Evolutionary conservation across 768 basidiomycete species (phyloP), one percentile per base, ranked within the genome.

Genomic region (Suillus paluster): DNA sequence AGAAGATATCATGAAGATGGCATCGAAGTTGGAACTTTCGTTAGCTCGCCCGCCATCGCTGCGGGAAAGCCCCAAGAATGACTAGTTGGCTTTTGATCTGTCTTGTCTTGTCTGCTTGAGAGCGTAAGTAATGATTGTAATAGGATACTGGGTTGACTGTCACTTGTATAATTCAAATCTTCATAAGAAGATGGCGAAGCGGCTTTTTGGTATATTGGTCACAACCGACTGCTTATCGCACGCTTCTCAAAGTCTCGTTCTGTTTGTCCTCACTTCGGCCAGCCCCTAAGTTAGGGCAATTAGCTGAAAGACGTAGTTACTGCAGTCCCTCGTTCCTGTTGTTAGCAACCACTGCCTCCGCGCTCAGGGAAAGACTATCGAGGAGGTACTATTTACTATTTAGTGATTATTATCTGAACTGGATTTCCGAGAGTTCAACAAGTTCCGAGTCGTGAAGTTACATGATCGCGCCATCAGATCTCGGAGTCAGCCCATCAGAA

Each of bases 361-460:
- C 97, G 19, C 83, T 85, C 65, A n/a, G n/a, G 95, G 95, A 8
- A 98, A 97, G 78, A 93, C 93, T 5, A 84, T 98, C 65, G 97
- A 99, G 70, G 97, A 98, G 72, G 95, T 99, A 56, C 89, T 98
- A 85, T n/a, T n/a, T n/a, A n/a, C n/a, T n/a, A n/a, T n/a, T n/a
- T 55, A 98, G 97, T 97, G n/a, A n/a, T n/a, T n/a, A n/a, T 85
- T 88, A 3, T 70, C 81, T 30, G 95, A 97, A 55, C 83, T 98
- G 3, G 89, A 97, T 66, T 88, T 92, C 25, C 84, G 85, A 36
- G 95, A 97, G 66, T 98, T 98, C 78, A 88, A 85, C 71, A 88
- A 86, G 68, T 91, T 90, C 69, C 30, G 30, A 30, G 30, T 30
- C 30, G 30, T 6, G n/a, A n/a, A n/a, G n/a, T n/a, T n/a, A n/a